Evolutionary conservation across 106 monocot genomes (phyloP).

Genomic region (Vanilla planifolia): DNA sequence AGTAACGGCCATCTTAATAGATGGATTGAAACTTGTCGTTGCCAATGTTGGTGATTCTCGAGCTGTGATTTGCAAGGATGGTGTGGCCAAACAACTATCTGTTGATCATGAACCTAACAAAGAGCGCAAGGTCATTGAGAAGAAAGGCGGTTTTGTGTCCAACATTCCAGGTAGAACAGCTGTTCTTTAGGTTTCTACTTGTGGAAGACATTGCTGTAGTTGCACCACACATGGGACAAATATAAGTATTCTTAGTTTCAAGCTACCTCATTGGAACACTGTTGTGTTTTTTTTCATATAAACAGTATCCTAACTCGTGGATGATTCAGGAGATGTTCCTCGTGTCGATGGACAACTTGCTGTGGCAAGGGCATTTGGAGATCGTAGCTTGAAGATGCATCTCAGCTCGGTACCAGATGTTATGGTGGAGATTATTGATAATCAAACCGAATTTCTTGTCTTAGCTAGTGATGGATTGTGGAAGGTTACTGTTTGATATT

Average conservation of each 20-base stretch:
- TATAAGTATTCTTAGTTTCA: no score
- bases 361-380: slow-evolving; percentile 91
- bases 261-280: no score
- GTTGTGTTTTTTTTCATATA: no score
- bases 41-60: slow-evolving; percentile 98
- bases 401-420: slow-evolving; percentile 79
- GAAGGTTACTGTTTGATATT: slow-evolving; percentile 33
- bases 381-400: slow-evolving; percentile 68
- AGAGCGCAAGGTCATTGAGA: slow-evolving; percentile 57
- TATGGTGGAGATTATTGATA: slow-evolving; percentile 28
- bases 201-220: no score
- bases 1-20: slow-evolving; percentile 84
- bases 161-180: slow-evolving; percentile 95
- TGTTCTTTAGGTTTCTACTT: no score
- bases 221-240: no score
- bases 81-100: slow-evolving; percentile 73
- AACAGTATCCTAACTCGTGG: no score
- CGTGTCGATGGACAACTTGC: slow-evolving; percentile 86
- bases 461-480: slow-evolving; percentile 91
- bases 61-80: slow-evolving; percentile 78
- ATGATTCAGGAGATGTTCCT: slow-evolving; percentile 75
- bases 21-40: slow-evolving; percentile 75
- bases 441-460: slow-evolving; percentile 54
- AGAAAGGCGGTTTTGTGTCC: slow-evolving; percentile 93
- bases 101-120: slow-evolving; percentile 89